phyloP scores from a whole-genome alignment of 345 rosid species.

The Turritis glabra region DNA sequence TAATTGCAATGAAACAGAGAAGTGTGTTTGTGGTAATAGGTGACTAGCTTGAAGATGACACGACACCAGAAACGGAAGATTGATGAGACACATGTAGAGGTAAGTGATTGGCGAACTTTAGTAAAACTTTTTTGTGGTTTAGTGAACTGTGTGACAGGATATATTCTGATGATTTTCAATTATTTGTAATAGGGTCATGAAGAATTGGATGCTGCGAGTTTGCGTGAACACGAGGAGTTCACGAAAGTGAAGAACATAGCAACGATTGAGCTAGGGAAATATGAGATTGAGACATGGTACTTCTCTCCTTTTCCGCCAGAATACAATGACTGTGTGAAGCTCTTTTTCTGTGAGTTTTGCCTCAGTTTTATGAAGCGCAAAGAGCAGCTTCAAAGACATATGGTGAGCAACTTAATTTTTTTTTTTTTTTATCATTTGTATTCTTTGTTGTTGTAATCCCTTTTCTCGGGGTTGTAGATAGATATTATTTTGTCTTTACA shows the following conservation, averaged over 20 bases:
- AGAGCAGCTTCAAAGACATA: constrained; percentile 98
- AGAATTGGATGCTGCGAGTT: constrained; percentile 99
- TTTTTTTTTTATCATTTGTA: neutral
- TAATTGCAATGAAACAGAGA: neutral
- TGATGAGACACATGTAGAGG: constrained; percentile 99
- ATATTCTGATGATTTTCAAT: neutral
- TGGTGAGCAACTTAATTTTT: constrained; percentile 58
- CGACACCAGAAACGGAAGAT: constrained; percentile 99
- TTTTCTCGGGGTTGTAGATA: neutral
- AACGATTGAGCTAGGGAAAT: constrained; percentile 96
- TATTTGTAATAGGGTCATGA: constrained; percentile 77
- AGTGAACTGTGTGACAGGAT: neutral
- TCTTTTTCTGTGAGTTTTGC: constrained; percentile 99
- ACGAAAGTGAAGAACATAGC: constrained; percentile 99
- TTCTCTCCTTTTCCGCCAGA: constrained; percentile 99
- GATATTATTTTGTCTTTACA: neutral
- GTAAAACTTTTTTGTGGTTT: neutral
- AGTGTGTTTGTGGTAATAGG: constrained; percentile 44
- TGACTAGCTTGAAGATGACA: constrained; percentile 97
- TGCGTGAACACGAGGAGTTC: constrained; percentile 98
- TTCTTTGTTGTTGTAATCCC: neutral
- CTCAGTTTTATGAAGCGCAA: constrained; percentile 98
- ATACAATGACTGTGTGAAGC: constrained; percentile 90
- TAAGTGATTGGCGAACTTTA: constrained; percentile 27
- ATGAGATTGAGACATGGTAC: constrained; percentile 99